Evolutionary conservation across 371 early-diverging fungal genomes (phyloP), one percentile per base, ranked within the genome.

Genomic region (Chytridium lagenaria): DNA sequence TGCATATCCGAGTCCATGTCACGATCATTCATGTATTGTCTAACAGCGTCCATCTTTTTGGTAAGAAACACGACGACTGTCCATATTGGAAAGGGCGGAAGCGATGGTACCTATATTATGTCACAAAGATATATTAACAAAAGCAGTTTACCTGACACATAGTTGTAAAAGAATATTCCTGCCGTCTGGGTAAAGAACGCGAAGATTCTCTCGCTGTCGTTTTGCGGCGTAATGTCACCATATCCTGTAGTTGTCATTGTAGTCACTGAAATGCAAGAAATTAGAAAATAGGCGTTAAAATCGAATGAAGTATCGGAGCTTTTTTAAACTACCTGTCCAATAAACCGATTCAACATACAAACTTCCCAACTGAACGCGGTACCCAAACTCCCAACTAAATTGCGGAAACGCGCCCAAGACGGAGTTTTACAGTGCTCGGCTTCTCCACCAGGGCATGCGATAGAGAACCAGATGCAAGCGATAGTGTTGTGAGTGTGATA

Each of bases 241-340:
- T 81, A 83, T 0, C 85, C 85, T 34, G 82, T 78, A 0, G 85
- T 83, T 1, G 85, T 85, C 82, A 84, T 83, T 26, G 85, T 82
- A 1, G 78, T 80, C n/a, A 83, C 85, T 84, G 61, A 50, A 50
- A 30, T 3, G 26, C 22, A 12, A 38, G 2, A 16, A 7, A 38
- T 2, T 61, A 16, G 33, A 44, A 44, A 44, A 7, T 44, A 19
- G 44, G 44, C n/a, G n/a, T n/a, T n/a, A n/a, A n/a, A n/a, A n/a
- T n/a, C n/a, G n/a, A n/a, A n/a, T n/a, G n/a, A n/a, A n/a, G n/a
- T n/a, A n/a, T n/a, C n/a, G n/a, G n/a, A n/a, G n/a, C n/a, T 7
- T 63, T 23, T 55, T 55, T 36, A 23, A 36, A 19, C 12, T 3
- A 82, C 82, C 69, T 30, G 82, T 73, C 82, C 82, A 82, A 66